These are phyloP conservation scores for Colletotrichum falcatum DNA, from an alignment of 2,329 filamentous ascomycete genomes.

Conservation along the genomic window DNA sequence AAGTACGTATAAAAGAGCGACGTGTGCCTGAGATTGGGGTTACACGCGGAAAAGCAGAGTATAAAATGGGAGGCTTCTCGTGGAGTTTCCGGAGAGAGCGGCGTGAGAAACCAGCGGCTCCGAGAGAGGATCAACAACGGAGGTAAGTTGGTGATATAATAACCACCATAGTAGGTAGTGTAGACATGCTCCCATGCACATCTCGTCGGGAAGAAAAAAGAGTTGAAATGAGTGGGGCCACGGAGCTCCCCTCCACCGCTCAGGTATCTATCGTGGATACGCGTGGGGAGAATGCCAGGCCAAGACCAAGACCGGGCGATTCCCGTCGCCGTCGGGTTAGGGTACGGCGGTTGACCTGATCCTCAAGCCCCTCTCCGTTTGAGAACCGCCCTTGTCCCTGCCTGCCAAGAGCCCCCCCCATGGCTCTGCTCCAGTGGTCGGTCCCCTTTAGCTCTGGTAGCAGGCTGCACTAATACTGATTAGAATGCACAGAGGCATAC, in stretches of 20 bases:
- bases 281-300: not conserved
- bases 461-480: no score
- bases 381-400: slow-evolving; percentile 4
- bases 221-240: slow-evolving; percentile 10
- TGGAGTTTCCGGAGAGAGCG: not conserved
- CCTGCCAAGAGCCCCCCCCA: slow-evolving; percentile 4
- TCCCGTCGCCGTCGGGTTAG: not conserved
- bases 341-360: slow-evolving; percentile 13
- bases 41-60: slow-evolving; percentile 7
- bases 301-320: slow-evolving; percentile 16
- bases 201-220: not conserved
- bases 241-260: slow-evolving; percentile 8
- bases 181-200: not conserved
- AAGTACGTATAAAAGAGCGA: slow-evolving; percentile 20
- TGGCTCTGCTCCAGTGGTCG: slow-evolving; percentile 1
- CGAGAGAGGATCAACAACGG: not conserved
- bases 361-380: slow-evolving; percentile 23
- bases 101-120: not conserved
- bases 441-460: no score
- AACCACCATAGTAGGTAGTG: not conserved
- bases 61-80: slow-evolving; percentile 17
- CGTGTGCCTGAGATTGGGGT: slow-evolving; percentile 9
- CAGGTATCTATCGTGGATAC: no score
- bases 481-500: no score
- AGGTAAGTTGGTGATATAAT: slow-evolving; percentile 2